Evolutionary conservation across 495 filamentous ascomycete species (phyloP).

Genomic region (Aspergillus asperescens): DNA sequence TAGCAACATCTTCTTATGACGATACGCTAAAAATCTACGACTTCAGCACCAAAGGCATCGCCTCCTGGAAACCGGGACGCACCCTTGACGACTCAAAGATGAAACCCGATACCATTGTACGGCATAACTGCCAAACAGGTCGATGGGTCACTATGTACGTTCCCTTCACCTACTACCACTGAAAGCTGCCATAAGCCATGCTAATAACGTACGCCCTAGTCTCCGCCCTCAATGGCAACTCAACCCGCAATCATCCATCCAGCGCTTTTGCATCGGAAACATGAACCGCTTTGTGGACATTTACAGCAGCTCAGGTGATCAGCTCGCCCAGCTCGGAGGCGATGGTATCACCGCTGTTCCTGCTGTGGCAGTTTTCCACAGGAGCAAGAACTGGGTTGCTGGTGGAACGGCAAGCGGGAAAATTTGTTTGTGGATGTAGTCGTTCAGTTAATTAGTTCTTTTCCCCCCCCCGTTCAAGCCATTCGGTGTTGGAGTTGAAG

Average conservation of each 20-base stretch:
- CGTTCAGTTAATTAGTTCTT: not conserved
- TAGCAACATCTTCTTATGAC: constrained; percentile 91
- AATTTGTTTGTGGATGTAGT: constrained; percentile 84
- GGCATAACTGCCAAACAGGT: constrained; percentile 95
- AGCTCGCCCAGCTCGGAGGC: constrained; percentile 83
- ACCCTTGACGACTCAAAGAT: constrained; percentile 56
- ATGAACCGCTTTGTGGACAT: constrained; percentile 98
- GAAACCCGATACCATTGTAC: constrained; percentile 61
- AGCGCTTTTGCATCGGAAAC: constrained; percentile 89
- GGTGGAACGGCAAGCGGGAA: constrained; percentile 92
- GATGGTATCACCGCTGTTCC: constrained; percentile 91
- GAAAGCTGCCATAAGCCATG: not conserved
- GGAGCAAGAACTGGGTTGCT: constrained; percentile 82
- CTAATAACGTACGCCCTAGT: constrained; percentile 47
- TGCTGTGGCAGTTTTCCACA: constrained; percentile 86
- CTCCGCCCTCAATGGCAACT: constrained; percentile 90
- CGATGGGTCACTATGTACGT: constrained; percentile 68
- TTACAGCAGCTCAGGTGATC: constrained; percentile 71
- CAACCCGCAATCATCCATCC: constrained; percentile 65
- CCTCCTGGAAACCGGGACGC: constrained; percentile 57
- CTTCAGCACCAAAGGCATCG: constrained; percentile 54
- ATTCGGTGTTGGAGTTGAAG: not conserved
- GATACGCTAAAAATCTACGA: constrained; percentile 91
- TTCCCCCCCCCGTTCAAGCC: not conserved
- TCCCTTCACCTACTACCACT: not conserved